These are phyloP conservation scores for Parascedosporium putredinis DNA, from an alignment of 2,329 filamentous ascomycete genomes.

Conservation along the genomic window DNA sequence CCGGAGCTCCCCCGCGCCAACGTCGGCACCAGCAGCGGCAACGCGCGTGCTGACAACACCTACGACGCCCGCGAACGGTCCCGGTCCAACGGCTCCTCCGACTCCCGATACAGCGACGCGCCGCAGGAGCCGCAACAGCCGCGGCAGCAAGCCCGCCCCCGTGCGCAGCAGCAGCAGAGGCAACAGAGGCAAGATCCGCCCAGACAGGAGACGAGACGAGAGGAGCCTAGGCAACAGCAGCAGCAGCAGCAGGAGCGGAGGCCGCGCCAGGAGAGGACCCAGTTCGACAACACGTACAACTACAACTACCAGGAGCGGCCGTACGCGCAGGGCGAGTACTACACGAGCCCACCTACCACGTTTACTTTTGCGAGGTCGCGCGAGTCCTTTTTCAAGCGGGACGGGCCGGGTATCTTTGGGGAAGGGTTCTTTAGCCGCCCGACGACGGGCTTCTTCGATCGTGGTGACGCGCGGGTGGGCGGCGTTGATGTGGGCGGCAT, in stretches of 20 bases:
- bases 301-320: not conserved
- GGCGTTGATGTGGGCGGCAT: not conserved
- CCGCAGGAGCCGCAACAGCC: not conserved
- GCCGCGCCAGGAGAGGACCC: not conserved
- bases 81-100: not conserved
- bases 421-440: conserved; percentile 3
- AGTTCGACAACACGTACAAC: not conserved
- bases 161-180: not conserved
- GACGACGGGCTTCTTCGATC: not conserved
- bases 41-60: not conserved
- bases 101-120: not conserved
- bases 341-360: not conserved
- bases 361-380: conserved; percentile 4
- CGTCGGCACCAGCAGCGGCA: not conserved
- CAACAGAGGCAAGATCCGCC: too few relatives aligned
- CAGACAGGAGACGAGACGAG: not conserved
- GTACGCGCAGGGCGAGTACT: conserved; percentile 2
- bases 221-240: not conserved
- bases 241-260: not conserved
- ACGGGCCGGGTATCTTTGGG: not conserved
- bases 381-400: conserved; percentile 5
- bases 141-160: not conserved
- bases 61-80: not conserved
- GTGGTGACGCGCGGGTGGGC: not conserved
- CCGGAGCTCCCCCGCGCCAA: not conserved